Evolutionary conservation across 139 green algal species (phyloP).

Genomic region (Limnomonas spitsbergensis): DNA sequence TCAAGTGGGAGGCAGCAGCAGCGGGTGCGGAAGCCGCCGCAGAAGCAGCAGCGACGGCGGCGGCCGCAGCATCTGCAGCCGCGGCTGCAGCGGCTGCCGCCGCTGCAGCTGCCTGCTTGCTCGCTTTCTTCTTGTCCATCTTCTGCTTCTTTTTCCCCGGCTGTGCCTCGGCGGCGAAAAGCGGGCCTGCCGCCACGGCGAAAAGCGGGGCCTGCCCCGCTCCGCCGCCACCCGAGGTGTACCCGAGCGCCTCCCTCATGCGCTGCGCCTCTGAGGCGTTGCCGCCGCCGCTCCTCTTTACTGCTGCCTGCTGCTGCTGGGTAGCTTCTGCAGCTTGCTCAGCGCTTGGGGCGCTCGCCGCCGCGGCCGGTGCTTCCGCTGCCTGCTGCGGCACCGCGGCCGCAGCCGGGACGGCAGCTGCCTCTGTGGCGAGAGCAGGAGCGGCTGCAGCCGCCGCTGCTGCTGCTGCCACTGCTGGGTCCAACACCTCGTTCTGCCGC

Average conservation of each 20-base stretch:
- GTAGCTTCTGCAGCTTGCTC: not conserved
- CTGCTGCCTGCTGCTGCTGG: not conserved
- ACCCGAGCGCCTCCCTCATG: slow-evolving; percentile 12
- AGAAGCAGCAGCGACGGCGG: not conserved
- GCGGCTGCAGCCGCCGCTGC: not conserved
- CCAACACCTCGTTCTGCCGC: not conserved
- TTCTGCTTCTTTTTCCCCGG: not conserved
- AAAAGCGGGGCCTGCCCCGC: too few species aligned
- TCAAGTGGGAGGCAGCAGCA: too few species aligned
- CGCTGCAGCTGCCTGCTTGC: slow-evolving; percentile 17
- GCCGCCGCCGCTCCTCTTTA: not conserved
- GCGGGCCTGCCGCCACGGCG: too few species aligned
- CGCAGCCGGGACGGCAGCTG: not conserved
- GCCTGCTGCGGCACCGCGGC: not conserved
- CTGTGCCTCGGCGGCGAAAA: not conserved
- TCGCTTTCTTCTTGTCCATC: slow-evolving; percentile 9
- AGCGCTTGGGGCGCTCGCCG: not conserved
- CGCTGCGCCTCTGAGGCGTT: slow-evolving; percentile 12
- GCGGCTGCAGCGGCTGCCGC: slow-evolving; percentile 6
- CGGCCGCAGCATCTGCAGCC: not conserved
- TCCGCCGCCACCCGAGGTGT: not conserved
- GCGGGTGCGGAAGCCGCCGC: not conserved
- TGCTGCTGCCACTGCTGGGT: not conserved
- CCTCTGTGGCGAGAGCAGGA: not conserved
- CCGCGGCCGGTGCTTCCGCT: not conserved